These are phyloP conservation scores for Lyophyllum atratum DNA, from an alignment of 768 basidiomycete genomes.

Conservation along the genomic window DNA sequence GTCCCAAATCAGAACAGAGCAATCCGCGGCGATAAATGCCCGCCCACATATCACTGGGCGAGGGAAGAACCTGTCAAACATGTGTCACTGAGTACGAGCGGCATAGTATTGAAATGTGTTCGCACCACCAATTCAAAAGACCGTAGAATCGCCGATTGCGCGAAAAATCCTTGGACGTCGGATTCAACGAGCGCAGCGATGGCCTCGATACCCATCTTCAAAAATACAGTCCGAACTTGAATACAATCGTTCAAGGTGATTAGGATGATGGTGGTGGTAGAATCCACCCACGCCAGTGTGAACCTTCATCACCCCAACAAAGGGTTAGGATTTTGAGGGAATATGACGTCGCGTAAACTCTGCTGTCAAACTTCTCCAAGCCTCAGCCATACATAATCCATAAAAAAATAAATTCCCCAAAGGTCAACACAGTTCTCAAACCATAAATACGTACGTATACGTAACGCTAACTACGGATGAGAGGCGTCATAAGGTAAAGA, in stretches of 20 bases:
- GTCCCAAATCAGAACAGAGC: too few species aligned
- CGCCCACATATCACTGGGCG: neutral
- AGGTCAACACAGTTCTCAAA: neutral
- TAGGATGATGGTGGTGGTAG: too few species aligned
- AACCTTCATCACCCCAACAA: too few species aligned
- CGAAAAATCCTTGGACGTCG: too few species aligned
- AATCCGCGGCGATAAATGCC: neutral
- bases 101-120: neutral
- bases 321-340: too few species aligned
- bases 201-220: too few species aligned
- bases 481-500: neutral
- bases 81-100: neutral
- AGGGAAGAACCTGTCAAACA: neutral
- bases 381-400: conserved; percentile 6
- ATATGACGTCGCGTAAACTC: too few species aligned
- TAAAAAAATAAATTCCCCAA: conserved; percentile 7
- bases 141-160: neutral
- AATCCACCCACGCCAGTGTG: too few species aligned
- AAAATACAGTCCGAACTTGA: too few species aligned
- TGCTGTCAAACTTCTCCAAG: too few species aligned
- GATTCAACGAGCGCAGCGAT: too few species aligned
- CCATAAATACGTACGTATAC: neutral
- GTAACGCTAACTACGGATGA: neutral
- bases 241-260: too few species aligned
- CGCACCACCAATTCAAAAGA: neutral